phyloP scores from a whole-genome alignment of 2,329 filamentous ascomycete genomes.

The Chaetomium sp. region DNA sequence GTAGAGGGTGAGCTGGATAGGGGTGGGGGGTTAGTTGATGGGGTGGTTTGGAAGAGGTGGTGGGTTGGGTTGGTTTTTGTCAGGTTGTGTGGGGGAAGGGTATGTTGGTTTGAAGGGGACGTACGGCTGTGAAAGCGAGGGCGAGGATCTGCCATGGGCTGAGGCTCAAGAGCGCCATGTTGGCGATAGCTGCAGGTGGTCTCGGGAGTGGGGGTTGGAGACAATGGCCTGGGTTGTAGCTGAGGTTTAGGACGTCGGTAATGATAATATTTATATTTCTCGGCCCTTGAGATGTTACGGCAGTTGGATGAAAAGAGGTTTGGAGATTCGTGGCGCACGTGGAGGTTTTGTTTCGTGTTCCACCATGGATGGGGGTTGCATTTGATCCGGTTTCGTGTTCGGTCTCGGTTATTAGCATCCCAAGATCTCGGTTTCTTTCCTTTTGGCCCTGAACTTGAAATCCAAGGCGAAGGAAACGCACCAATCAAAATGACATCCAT shows the following conservation, averaged over 20 bases:
- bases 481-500: background rate
- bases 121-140: slow-evolving; percentile 1
- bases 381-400: background rate
- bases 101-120: background rate
- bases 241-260: background rate
- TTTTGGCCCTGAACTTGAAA: background rate
- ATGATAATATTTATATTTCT: background rate
- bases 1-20: slow-evolving; percentile 23
- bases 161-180: slow-evolving; percentile 18
- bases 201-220: background rate
- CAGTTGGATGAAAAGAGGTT: background rate
- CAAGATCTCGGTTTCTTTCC: background rate
- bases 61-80: background rate
- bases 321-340: background rate
- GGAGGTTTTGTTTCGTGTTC: background rate
- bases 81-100: background rate
- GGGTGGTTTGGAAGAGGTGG: too few species aligned
- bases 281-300: too few species aligned
- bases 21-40: background rate
- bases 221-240: background rate
- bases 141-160: slow-evolving; percentile 6
- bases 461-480: background rate
- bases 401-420: slow-evolving; percentile 3
- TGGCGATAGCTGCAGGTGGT: too few species aligned
- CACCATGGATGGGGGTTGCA: background rate